Base-by-base conservation (phyloP, 371 early-diverging fungal species). In the Saksenaea vasiformis region DNA sequence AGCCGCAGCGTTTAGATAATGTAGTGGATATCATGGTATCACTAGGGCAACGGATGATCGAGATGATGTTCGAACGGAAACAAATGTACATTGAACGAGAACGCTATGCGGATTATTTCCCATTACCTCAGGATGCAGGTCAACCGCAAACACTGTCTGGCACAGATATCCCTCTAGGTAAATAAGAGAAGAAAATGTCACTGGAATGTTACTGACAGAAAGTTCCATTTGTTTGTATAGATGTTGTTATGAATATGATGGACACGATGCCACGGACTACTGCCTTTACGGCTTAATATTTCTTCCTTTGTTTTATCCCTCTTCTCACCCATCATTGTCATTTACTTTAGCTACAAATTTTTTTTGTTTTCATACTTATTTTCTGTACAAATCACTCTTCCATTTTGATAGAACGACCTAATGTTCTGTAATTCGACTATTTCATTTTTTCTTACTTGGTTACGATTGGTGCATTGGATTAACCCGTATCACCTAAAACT, bases 81-180 rank as follows among this genome's bases (percentile, higher is more conserved):
- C 59, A 66, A 41, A 78, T 78, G 78, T 74, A 74, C 34, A 60
- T 70, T 37, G 57, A 78, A 41, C 69, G 78, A 15, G 73, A 74
- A n/a, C 62, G 51, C 0, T 74, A 70, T 34, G 24, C 56, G 11
- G 72, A 74, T 22, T 54, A 67, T 15, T 78, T 78, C 36, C 78
- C 78, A 10, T 47, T 47, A 22, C 47, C 47, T 8, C 19, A 47
- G 10, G 22, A 47, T 19, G 53, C n/a, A 22, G 22, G 19, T 22
- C 47, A 47, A 19, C 22, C 47, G 10, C 7, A 2, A 2, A 22
- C 22, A 5, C 47, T 47, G 24, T 47, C 47, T 19, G 24, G 47
- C 22, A 47, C 47, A 47, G 47, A 47, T 47, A 22, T 47, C 10
- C 47, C 47, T 22, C 24, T 47, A 47, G 47, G 47, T 47, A 47